Percentiles rank a stretch among this genome's conserved stretches.
phyloP scores from a whole-genome alignment of 2,329 filamentous ascomycete genomes.

The Pseudodiploospora longispora region DNA sequence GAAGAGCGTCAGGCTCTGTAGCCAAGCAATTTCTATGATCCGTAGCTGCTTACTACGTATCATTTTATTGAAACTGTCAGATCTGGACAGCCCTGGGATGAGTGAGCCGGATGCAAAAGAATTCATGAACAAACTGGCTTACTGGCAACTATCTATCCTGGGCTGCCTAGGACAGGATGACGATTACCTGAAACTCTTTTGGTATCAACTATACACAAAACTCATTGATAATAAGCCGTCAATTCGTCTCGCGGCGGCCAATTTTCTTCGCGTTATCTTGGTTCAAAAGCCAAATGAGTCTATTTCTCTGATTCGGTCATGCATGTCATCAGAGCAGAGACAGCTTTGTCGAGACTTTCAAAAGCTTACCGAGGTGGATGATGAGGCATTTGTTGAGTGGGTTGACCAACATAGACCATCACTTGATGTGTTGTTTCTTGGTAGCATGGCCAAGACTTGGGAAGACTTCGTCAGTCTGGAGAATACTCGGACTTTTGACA shows the following conservation, averaged over 20 bases:
- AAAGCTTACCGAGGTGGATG: conserved; percentile 79
- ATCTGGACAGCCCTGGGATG: conserved; percentile 60
- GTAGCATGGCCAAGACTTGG: conserved; percentile 74
- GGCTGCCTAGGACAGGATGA: conserved; percentile 69
- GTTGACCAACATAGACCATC: conserved; percentile 73
- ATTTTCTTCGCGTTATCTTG: conserved; percentile 83
- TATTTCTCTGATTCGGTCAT: conserved; percentile 62
- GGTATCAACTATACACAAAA: conserved; percentile 88
- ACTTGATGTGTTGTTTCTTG: conserved; percentile 75
- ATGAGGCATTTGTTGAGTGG: conserved; percentile 81
- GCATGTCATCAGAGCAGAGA: conserved; percentile 61
- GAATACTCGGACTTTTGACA: conserved; percentile 72
- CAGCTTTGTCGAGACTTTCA: conserved; percentile 70
- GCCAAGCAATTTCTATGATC: conserved; percentile 69
- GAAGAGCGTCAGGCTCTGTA: conserved; percentile 88
- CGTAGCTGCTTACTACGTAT: conserved; percentile 71
- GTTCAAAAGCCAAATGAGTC: conserved; percentile 89
- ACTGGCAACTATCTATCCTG: conserved; percentile 91
- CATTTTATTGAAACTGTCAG: conserved; percentile 72
- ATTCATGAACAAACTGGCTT: conserved; percentile 79
- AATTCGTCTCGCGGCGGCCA: conserved; percentile 69
- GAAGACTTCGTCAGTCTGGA: conserved; percentile 78
- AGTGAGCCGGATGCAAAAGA: conserved; percentile 54
- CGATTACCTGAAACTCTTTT: conserved; percentile 77
- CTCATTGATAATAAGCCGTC: conserved; percentile 61